phyloP scores from a whole-genome alignment of 2,329 filamentous ascomycete species.

The Aspergillus neoniger region DNA sequence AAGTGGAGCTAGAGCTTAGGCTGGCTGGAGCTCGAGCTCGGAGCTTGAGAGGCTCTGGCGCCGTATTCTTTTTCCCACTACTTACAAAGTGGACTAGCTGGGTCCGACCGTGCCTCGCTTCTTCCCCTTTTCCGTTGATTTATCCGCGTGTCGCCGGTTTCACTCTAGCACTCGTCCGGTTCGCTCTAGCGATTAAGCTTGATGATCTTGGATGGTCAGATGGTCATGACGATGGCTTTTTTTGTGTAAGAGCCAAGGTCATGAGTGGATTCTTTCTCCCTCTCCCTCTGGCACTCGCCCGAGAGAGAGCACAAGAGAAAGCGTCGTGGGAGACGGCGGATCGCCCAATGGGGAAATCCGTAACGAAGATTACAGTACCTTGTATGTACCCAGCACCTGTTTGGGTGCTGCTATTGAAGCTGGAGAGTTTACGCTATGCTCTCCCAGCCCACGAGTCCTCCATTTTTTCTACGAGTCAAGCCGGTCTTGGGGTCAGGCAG shows the following conservation, averaged over 20 bases:
- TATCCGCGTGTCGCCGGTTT: background rate
- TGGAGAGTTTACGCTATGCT: background rate
- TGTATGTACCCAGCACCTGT: background rate
- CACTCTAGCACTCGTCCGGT: background rate
- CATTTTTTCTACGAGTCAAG: background rate
- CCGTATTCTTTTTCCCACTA: background rate
- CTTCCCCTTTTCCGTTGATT: background rate
- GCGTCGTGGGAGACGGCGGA: slow-evolving; percentile 1
- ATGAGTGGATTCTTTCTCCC: background rate
- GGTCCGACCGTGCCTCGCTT: background rate
- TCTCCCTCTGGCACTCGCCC: background rate
- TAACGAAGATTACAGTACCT: slow-evolving; percentile 4
- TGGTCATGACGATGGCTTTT: background rate
- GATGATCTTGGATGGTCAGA: slow-evolving; percentile 12
- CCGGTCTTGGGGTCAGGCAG: background rate
- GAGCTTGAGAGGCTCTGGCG: background rate
- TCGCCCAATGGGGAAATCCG: slow-evolving; percentile 19
- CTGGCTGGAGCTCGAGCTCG: background rate
- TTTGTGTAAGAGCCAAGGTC: background rate
- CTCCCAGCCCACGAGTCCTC: background rate
- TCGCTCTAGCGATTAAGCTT: slow-evolving; percentile 13
- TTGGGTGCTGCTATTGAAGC: background rate
- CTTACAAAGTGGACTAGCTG: too few relatives aligned
- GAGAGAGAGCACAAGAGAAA: too few relatives aligned
- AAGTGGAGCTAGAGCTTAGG: slow-evolving; percentile 7